Evolutionary conservation across 768 basidiomycete genomes (phyloP).

Genomic region (Mycena venus): DNA sequence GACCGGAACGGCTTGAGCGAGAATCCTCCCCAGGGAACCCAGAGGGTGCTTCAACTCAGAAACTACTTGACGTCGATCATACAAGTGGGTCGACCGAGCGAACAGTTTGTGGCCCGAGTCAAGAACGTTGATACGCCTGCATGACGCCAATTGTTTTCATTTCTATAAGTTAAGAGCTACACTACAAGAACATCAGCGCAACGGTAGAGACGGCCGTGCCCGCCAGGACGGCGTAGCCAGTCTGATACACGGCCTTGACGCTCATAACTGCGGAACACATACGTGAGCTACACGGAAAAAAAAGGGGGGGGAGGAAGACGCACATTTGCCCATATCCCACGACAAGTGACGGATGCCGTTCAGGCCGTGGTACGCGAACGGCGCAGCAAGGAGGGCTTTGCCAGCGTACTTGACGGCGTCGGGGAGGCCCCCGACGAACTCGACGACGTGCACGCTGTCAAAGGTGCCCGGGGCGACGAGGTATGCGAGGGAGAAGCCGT

Average conservation of each 20-base stretch:
- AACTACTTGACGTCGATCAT: no score
- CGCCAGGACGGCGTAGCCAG: conserved; percentile 89
- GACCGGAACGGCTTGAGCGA: no score
- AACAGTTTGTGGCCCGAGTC: no score
- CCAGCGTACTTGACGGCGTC: conserved; percentile 80
- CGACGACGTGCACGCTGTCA: conserved; percentile 83
- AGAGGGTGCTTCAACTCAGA: no score
- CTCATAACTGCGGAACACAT: conserved; percentile 69
- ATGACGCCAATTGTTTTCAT: no score
- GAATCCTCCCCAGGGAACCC: no score
- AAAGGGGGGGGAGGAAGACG: conserved; percentile 49
- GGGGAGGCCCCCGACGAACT: conserved; percentile 78
- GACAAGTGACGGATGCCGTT: conserved; percentile 92
- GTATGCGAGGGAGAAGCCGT: conserved; percentile 90
- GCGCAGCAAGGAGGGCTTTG: conserved; percentile 85
- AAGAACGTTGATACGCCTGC: no score
- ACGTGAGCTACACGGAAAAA: not conserved
- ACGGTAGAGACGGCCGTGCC: conserved; percentile 82
- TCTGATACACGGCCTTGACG: conserved; percentile 83
- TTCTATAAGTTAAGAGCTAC: no score
- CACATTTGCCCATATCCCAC: conserved; percentile 94
- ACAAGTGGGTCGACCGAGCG: no score
- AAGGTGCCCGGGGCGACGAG: conserved; percentile 86
- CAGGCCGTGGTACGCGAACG: conserved; percentile 91
- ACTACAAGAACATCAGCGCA: conserved; percentile 70